Evolutionary conservation across 441 rosid genomes (phyloP), one percentile per base, ranked within the genome.

Genomic region (Adansonia grandidieri): DNA sequence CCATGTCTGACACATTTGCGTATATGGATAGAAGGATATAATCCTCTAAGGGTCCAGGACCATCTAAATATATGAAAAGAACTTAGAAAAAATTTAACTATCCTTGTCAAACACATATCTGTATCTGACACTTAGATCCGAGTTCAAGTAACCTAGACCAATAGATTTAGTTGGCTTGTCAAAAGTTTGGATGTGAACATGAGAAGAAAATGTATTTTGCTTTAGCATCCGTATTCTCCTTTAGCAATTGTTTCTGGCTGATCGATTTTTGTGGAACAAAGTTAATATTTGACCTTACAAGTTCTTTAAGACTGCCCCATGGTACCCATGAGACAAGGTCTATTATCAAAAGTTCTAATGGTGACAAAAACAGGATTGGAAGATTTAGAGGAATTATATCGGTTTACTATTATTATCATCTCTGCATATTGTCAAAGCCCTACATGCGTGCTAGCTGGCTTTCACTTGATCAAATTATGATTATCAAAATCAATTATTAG

Each of bases 401-500:
- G 2, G 9, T n/a, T 54, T 24, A 24, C 28, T 24, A 24, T 24
- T 24, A 53, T 19, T 53, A 53, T 53, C 5, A 15, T 15, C 19
- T 15, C 8, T 53, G 22, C 60, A 1, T 10, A 61, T 61, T 57
- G 11, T 57, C 11, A 57, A 54, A 56, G 24, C 0, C 6, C 19
- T 56, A 57, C 62, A 19, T 58, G 63, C 28, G 63, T 61, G 40
- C 65, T 22, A 62, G 63, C 63, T 58, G 63, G 63, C 28, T 58
- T 58, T 58, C 28, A 19, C 63, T 58, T 58, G 13, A 58, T 58
- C 28, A 19, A 8, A 2, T 58, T 19, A 19, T 58, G 3, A 28
- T 28, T 62, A 28, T 11, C 44, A 62, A 24, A 24, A 44, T 62
- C 28, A 62, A 62, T 62, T 28, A 62, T 62, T 62, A 62, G 67